Evolutionary conservation across 176 grass and related monocot genomes (phyloP), one percentile per base, ranked within the genome.

Genomic region (Triticum turgidum): DNA sequence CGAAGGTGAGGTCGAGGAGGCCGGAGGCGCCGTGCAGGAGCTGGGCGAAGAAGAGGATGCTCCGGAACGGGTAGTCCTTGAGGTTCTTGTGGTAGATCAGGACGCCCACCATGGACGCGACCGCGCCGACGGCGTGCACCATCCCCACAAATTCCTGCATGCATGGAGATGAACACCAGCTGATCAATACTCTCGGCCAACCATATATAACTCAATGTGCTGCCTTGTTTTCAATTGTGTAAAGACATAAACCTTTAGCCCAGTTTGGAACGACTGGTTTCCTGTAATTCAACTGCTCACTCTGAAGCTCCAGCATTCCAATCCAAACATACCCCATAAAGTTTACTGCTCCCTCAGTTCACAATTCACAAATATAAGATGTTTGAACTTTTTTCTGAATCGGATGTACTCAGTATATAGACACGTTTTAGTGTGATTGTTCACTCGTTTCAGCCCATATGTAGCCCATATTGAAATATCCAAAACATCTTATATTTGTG

Each of bases 51-150:
- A 98, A 90, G 83, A 95, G 87, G 70, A 98, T 87, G 86, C 89
- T 90, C 45, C 91, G 78, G 89, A 98, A 98, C 0, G 89, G 87
- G 78, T 85, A 89, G 81, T 90, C 49, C 88, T 95, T 92, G n/a
- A 95, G 84, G 25, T 77, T 87, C 84, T 98, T 98, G 91, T 98
- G 93, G 83, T 98, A 95, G 78, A 98, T 92, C 29, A 98, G 86
- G 61, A 98, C 91, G 22, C 91, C 91, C 22, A 89, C 84, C 91
- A 98, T 98, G 77, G 96, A 98, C 7, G 93, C 93, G 27, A 88
- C 89, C 21, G 96, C 96, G 2, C 93, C 91, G 75, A 95, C 82
- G 62, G 96, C 96, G 69, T 92, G 94, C 62, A 92, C 92, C 70
- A 98, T 69, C 18, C 93, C 91, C 0, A 98, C 89, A 71, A 95